Evolutionary conservation across 257 asterid genomes (phyloP).

Genomic region (Primulina tabacum): DNA sequence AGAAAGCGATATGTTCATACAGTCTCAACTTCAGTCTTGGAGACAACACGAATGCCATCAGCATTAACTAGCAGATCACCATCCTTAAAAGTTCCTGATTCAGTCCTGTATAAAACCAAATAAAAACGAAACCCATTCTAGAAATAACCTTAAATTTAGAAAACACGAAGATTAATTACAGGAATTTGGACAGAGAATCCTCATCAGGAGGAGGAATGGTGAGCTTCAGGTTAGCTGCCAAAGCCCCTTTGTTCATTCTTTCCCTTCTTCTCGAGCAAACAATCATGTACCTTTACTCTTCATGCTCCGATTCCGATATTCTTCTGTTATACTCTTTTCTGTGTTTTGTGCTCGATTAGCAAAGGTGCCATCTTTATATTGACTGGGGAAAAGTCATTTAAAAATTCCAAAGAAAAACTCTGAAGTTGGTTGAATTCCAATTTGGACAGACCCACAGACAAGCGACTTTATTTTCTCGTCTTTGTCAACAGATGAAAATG

Average conservation of each 20-base stretch:
- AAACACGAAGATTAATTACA: neutral
- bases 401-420: neutral
- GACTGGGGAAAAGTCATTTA: neutral
- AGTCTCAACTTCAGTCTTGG: conserved; percentile 65
- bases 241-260: neutral
- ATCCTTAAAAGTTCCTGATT: conserved; percentile 94
- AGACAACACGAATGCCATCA: conserved; percentile 85
- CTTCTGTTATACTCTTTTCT: neutral
- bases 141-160: too few species aligned
- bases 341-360: neutral
- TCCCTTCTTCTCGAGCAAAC: too few species aligned
- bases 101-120: conserved; percentile 50
- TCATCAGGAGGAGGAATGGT: neutral
- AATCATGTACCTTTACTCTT: too few species aligned
- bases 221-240: neutral
- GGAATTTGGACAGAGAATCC: neutral
- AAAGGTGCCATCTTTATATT: neutral
- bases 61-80: conserved; percentile 94
- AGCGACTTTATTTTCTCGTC: neutral
- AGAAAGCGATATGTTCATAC: conserved; percentile 34
- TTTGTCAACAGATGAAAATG: neutral
- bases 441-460: too few species aligned
- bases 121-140: conserved; percentile 1
- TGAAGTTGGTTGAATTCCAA: neutral
- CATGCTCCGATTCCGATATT: too few species aligned